Conservation (phyloP, 768 basidiomycete genomes). For the Kwoniella pini region DNA sequence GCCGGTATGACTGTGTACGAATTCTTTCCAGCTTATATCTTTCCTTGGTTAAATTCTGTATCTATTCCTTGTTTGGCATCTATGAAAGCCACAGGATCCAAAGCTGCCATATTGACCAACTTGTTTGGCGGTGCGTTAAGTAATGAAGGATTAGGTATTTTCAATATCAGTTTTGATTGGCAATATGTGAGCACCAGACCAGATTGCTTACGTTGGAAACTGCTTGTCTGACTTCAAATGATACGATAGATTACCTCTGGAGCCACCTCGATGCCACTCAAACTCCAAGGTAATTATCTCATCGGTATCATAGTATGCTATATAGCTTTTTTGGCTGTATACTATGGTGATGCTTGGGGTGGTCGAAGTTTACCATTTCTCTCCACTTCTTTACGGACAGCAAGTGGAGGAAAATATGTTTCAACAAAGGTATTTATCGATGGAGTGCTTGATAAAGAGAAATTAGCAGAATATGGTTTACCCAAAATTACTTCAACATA, state of each 20-base stretch:
- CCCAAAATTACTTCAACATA: slow-evolving; percentile 60
- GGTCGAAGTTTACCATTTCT: slow-evolving; percentile 64
- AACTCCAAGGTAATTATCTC: slow-evolving; percentile 62
- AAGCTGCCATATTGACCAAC: slow-evolving; percentile 8
- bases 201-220: not conserved
- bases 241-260: slow-evolving; percentile 15
- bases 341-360: slow-evolving; percentile 67
- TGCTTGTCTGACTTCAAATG: not conserved
- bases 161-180: slow-evolving; percentile 17
- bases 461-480: slow-evolving; percentile 60
- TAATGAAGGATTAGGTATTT: slow-evolving; percentile 19
- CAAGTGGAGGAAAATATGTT: slow-evolving; percentile 63
- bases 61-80: slow-evolving; percentile 19
- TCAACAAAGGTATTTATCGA: slow-evolving; percentile 62
- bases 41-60: slow-evolving; percentile 13
- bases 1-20: slow-evolving; percentile 30
- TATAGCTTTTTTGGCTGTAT: slow-evolving; percentile 61
- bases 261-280: slow-evolving; percentile 1
- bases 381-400: slow-evolving; percentile 63
- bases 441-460: slow-evolving; percentile 63
- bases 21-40: slow-evolving; percentile 42
- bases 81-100: slow-evolving; percentile 2
- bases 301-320: slow-evolving; percentile 63
- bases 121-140: slow-evolving; percentile 15
- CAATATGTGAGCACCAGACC: slow-evolving; percentile 14